Evolutionary conservation across 805 yeast genomes (phyloP).

Genomic region (Osmozyma mogii): DNA sequence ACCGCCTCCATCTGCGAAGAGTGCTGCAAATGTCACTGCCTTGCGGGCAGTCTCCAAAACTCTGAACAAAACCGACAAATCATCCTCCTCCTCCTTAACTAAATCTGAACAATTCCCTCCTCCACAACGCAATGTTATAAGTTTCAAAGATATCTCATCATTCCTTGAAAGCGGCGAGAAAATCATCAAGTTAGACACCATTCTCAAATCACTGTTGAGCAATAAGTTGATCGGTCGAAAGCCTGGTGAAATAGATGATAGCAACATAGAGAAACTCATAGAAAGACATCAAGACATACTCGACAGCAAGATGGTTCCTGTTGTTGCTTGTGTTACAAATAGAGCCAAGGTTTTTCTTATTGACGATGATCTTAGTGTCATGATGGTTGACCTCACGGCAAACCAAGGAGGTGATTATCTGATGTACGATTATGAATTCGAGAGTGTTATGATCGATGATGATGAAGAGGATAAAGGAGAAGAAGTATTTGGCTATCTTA

Average conservation of each 20-base stretch:
- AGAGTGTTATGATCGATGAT: slow-evolving; percentile 15
- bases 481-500: slow-evolving; percentile 51
- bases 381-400: slow-evolving; percentile 35
- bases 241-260: slow-evolving; percentile 17
- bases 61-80: neutral
- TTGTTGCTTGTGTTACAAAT: slow-evolving; percentile 32
- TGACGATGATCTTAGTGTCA: slow-evolving; percentile 19
- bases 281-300: slow-evolving; percentile 14
- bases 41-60: slow-evolving; percentile 3
- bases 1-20: neutral
- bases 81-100: slow-evolving; percentile 1
- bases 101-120: neutral
- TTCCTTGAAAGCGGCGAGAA: slow-evolving; percentile 28
- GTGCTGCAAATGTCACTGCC: neutral
- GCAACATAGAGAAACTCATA: slow-evolving; percentile 26
- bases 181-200: slow-evolving; percentile 32
- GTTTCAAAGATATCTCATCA: slow-evolving; percentile 26
- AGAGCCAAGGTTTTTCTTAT: slow-evolving; percentile 34
- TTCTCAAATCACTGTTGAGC: slow-evolving; percentile 29
- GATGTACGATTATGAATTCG: slow-evolving; percentile 76
- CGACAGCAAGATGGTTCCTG: slow-evolving; percentile 18
- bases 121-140: slow-evolving; percentile 11
- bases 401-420: slow-evolving; percentile 39
- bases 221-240: slow-evolving; percentile 14
- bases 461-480: slow-evolving; percentile 22